Conservation (phyloP, 768 basidiomycete genomes). For the Inosperma sp. region DNA sequence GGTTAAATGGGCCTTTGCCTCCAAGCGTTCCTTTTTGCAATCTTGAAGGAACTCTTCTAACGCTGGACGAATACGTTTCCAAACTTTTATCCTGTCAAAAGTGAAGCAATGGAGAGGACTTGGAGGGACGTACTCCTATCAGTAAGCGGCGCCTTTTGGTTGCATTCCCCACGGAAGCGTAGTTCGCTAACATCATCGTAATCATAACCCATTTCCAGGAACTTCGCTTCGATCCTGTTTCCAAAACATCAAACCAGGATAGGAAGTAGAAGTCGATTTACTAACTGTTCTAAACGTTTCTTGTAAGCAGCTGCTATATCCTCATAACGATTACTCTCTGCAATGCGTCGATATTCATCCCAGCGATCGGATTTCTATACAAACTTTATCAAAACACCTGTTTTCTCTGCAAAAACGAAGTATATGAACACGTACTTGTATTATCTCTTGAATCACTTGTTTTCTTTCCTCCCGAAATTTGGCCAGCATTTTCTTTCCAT, state of each 20-base stretch:
- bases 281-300: neutral
- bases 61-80: neutral
- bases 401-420: neutral
- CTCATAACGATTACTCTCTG: neutral
- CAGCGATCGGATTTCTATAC: neutral
- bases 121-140: conserved; percentile 20
- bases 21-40: neutral
- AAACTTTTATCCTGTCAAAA: too few species aligned
- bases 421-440: neutral
- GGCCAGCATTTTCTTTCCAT: conserved; percentile 15
- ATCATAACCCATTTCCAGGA: conserved; percentile 1
- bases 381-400: too few species aligned
- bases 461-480: neutral
- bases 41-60: neutral
- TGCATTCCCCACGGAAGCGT: neutral
- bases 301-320: neutral
- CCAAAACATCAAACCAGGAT: neutral
- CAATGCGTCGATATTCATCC: neutral
- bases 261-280: neutral
- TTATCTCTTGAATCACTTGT: neutral
- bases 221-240: conserved; percentile 2
- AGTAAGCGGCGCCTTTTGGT: conserved; percentile 16
- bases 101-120: neutral
- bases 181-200: neutral
- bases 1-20: neutral